Evolutionary conservation across 306 rosid genomes (phyloP), one percentile per base, ranked within the genome.

Genomic region (Echinosophora koreensis): DNA sequence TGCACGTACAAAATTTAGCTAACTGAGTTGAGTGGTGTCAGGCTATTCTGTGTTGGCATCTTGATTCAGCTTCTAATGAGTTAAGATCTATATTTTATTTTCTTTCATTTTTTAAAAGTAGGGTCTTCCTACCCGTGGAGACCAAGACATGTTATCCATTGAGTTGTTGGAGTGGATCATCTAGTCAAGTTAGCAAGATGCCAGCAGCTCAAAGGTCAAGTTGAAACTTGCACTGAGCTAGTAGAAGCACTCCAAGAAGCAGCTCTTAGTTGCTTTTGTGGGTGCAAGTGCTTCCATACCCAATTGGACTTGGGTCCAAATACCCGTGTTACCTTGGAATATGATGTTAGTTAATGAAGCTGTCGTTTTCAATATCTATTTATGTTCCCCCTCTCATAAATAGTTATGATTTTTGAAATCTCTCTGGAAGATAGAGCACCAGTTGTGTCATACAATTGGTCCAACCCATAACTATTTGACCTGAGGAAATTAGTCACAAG

Each of bases 1-100:
- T 12, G 52, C 3, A 2, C 7, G 6, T 35, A 32, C 16, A 65
- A 46, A 66, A 17, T 76, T 35, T 66, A 27, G 56, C 15, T 51
- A 49, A 63, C 22, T 32, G 78, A 35, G 80, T 58, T 44, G 74
- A 46, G 76, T 58, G 71, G 27, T 67, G 39, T 13, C 59, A 38
- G 13, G 12, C 49, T 28, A 67, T 47, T 57, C 15, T 46, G 69
- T 74, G 76, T 66, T 57, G 69, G 75, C 69, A 41, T 56, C 55
- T 6, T 42, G 35, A 5, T 44, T 42, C 38, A 66, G 13, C 64
- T 47, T 74, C 15, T 16, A 16, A 17, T 16, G 30, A 9, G 11
- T 49, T 54, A 72, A 57, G 42, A 22, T 41, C 15, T 13, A 57
- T 72, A 44, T 10, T 37, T 32, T 8, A 61, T 44, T 44, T 1